A percentile compares a stretch with the other conserved stretches of the same genome.
phyloP scores from a whole-genome alignment of 192 early-diverging fungal species.

The Backusella westeae region DNA sequence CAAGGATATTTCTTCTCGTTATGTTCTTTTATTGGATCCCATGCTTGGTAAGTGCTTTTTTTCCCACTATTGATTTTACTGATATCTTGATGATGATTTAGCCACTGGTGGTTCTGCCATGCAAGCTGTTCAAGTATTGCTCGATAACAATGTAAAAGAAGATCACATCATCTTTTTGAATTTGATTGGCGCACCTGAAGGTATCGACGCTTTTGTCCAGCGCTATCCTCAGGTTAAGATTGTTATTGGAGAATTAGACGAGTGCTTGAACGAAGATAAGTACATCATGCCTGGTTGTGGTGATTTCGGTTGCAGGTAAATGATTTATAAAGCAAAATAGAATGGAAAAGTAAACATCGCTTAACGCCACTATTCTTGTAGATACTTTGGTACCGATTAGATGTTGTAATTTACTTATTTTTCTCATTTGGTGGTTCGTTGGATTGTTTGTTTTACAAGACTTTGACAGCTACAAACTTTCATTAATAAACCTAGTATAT shows the following conservation, averaged over 20 bases:
- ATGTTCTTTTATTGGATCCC: constrained; percentile 86
- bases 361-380: not conserved
- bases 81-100: constrained; percentile 17
- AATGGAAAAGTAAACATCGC: not conserved
- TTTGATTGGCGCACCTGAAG: constrained; percentile 85
- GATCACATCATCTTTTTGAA: constrained; percentile 90
- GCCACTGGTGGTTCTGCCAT: constrained; percentile 94
- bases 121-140: constrained; percentile 86
- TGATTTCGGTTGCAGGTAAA: constrained; percentile 89
- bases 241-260: constrained; percentile 84
- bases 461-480: not conserved
- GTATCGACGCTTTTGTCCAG: constrained; percentile 67
- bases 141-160: constrained; percentile 80
- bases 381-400: constrained; percentile 30
- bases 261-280: constrained; percentile 74
- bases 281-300: constrained; percentile 92
- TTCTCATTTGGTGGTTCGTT: not conserved
- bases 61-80: not conserved
- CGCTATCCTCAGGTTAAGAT: constrained; percentile 82
- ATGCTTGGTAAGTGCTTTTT: constrained; percentile 74
- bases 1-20: constrained; percentile 78
- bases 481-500: not conserved
- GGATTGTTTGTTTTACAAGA: not conserved
- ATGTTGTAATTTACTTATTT: not conserved
- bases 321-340: not conserved